Evolutionary conservation across 1,284 basidiomycete genomes (phyloP), one percentile per base, ranked within the genome.

Genomic region (Ustilago cynodontis): DNA sequence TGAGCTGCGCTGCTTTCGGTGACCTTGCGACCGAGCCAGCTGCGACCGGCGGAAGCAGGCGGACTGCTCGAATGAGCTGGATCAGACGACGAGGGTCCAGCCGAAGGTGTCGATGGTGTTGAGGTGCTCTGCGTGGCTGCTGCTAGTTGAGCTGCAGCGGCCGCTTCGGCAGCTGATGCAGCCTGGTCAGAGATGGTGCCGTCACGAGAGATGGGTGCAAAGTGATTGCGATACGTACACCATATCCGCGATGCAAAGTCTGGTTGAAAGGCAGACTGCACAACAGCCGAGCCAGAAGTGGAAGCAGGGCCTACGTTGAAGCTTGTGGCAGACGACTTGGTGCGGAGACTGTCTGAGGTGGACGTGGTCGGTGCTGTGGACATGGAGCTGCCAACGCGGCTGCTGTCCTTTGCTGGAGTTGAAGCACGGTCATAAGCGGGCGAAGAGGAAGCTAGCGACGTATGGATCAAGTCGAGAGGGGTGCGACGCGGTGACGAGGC

Each of bases 181-280:
- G 82, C 83, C 50, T 83, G 73, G 3, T 74, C 72, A 13, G 83
- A 79, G 33, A 85, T 84, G 65, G 61, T 63, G n/a, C 83, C 83
- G 58, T 84, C 82, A 8, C 81, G 68, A 10, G 82, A 59, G 55
- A 85, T 85, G 24, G 84, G 82, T 3, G 68, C 66, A 66, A 85
- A 85, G 20, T 84, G 68, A 50, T 73, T 81, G 47, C 84, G 80
- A 57, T 85, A 85, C 6, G 83, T 83, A 65, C 84, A 85, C 84
- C 84, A 85, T 51, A 85, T 73, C 18, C 83, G 67, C 0, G 77
- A 82, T 47, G 68, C 66, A 47, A 83, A 79, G 37, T 80, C 80
- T 8, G 55, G 29, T 35, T 82, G 75, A 16, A 77, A 77, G 2
- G 75, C 62, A 8, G 61, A 65, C 16, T 72, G 70, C 26, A 52